Conservation (phyloP, 345 rosid genomes). For the Lenwebbia sp. region DNA sequence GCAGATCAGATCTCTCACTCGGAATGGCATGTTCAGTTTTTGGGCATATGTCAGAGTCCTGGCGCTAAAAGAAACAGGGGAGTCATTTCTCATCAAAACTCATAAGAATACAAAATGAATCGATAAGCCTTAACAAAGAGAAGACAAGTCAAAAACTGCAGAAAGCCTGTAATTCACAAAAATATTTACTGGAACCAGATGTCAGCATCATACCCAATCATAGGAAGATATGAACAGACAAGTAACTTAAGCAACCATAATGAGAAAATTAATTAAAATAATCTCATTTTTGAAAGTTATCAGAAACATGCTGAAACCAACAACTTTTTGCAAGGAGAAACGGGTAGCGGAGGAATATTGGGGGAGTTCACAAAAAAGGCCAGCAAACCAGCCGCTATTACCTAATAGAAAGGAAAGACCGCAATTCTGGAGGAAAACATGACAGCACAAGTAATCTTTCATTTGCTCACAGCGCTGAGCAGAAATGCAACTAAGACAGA, state of each 20-base stretch:
- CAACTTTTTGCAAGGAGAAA: background rate
- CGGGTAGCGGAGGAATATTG: background rate
- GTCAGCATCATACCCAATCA: background rate
- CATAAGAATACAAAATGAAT: background rate
- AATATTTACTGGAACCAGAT: background rate
- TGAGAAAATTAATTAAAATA: background rate
- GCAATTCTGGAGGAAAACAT: background rate
- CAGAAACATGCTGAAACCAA: background rate
- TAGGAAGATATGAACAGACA: background rate
- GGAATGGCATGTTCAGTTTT: background rate
- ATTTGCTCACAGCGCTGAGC: background rate
- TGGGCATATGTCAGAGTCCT: background rate
- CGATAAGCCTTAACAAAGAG: background rate
- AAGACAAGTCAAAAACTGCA: background rate
- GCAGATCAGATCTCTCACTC: conserved; percentile 1
- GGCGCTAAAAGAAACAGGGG: background rate
- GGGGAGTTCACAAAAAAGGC: background rate
- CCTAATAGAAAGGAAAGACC: background rate
- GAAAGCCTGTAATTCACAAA: background rate
- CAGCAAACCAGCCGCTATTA: background rate
- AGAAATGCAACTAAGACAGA: background rate
- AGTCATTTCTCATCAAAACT: background rate
- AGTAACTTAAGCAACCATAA: background rate
- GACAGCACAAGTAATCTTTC: background rate
- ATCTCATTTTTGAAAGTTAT: background rate